Base-by-base conservation (phyloP, 1,284 basidiomycete species). In the Mycena sp. region DNA sequence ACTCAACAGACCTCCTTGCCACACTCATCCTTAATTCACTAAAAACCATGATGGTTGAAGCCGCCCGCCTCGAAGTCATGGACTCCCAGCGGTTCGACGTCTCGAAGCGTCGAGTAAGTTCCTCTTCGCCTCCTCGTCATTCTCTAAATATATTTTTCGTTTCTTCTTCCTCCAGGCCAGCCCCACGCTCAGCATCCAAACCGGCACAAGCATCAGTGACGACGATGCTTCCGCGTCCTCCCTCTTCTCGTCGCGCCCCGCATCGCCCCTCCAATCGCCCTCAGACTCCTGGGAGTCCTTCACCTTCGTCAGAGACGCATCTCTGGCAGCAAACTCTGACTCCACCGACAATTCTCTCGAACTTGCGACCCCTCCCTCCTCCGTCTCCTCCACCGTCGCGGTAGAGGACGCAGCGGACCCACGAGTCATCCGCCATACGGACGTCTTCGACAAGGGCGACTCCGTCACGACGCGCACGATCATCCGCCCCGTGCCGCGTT, bases 41-140 rank as follows among this genome's bases (percentile, higher is more conserved):
- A 41, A 23, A 28, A 46, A 45, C 55, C 30, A 43, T 61, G 44
- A 64, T 52, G 49, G 51, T 61, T 41, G 65, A 69, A 60, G 37
- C 58, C 30, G 61, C 55, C 30, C 68, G 64, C 26, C 55, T 69
- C 56, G 67, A 69, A 29, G 35, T 65, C n/a, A 70, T 77, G 71
- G 71, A 73, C 51, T 53, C 71, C 48, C 76, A 76, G 63, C 64
- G 75, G n/a, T 76, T 67, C 35, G 72, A 77, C 55, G 53, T 59
- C 11, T 66, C 69, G 6, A 72, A 71, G 56, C 69, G 64, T 58
- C 56, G 58, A 25, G 74, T 74, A 62, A 49, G 73, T 61, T 45
- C 35, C 7, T 26, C 25, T n/a, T n/a, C n/a, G n/a, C n/a, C n/a
- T n/a, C n/a, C 6, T 28, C 16, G 23, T 53, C 38, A 38, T 11